These are phyloP conservation scores for Mariannaea sp. DNA, from an alignment of 2,329 filamentous ascomycete species.

Conservation along the genomic window DNA sequence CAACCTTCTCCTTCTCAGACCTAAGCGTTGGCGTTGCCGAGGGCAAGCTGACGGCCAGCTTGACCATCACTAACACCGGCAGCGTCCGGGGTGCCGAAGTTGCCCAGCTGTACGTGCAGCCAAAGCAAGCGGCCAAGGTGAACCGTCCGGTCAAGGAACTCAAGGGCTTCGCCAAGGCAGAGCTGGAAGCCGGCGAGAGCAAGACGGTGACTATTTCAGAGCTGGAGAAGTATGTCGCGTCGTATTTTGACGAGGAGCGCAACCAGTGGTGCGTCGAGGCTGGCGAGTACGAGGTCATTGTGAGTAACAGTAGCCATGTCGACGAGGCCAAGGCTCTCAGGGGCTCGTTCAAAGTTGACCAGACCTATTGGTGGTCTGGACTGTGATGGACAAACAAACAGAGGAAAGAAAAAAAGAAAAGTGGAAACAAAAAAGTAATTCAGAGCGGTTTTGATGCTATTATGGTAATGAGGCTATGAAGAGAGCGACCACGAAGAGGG, in stretches of 20 bases:
- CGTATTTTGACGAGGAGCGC: constrained; percentile 72
- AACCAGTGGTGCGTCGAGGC: constrained; percentile 69
- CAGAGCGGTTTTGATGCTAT: too few species aligned
- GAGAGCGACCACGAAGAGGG: too few species aligned
- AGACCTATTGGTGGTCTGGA: constrained; percentile 71
- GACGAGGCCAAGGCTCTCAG: constrained; percentile 53
- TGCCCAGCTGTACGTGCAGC: constrained; percentile 61
- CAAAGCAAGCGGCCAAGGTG: constrained; percentile 58
- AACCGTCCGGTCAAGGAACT: constrained; percentile 65
- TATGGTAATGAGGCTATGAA: background rate
- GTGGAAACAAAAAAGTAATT: too few species aligned
- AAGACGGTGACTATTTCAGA: constrained; percentile 61
- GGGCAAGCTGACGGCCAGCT: constrained; percentile 52
- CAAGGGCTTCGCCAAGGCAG: constrained; percentile 69
- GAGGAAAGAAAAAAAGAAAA: too few species aligned
- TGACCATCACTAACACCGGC: constrained; percentile 68
- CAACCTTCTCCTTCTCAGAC: constrained; percentile 63
- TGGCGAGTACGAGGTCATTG: constrained; percentile 66
- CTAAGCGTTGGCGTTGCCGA: constrained; percentile 53
- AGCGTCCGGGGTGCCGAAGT: constrained; percentile 56
- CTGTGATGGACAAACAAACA: constrained; percentile 45
- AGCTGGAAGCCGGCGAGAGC: constrained; percentile 62
- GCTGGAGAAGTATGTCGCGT: constrained; percentile 66
- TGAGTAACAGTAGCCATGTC: constrained; percentile 61
- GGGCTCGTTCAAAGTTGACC: constrained; percentile 59